A percentile compares a stretch with the other conserved stretches of the same genome.
phyloP scores from a whole-genome alignment of 208 protist species.

The Leishmania amazonensis region DNA sequence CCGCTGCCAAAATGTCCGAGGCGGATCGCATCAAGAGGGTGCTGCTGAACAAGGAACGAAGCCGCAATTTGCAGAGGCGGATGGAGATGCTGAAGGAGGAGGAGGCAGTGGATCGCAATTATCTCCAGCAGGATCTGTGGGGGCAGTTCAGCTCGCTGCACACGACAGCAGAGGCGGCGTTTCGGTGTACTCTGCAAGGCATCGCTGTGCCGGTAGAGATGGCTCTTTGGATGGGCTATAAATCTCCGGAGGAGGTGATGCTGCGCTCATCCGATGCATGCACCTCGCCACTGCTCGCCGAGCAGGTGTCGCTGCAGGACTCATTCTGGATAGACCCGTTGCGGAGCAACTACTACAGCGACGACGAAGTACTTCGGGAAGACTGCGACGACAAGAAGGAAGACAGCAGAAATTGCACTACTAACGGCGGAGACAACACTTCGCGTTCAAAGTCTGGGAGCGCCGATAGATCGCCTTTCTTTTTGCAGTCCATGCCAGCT shows the following conservation, averaged over 20 bases:
- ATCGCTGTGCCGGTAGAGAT: slow-evolving; percentile 13
- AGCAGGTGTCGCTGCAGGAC: neutral
- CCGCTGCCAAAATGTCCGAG: slow-evolving; percentile 11
- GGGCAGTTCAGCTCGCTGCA: slow-evolving; percentile 22
- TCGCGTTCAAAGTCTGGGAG: neutral
- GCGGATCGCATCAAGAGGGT: slow-evolving; percentile 43
- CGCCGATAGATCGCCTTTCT: neutral
- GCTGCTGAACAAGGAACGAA: slow-evolving; percentile 56
- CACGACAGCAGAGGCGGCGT: slow-evolving; percentile 16
- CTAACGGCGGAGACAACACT: neutral
- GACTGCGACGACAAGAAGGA: neutral
- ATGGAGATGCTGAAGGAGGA: slow-evolving; percentile 35
- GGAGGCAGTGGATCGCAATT: slow-evolving; percentile 41
- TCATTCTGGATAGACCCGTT: slow-evolving; percentile 21
- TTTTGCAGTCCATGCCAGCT: neutral
- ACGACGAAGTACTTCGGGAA: neutral
- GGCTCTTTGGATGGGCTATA: slow-evolving; percentile 19
- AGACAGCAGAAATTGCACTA: neutral
- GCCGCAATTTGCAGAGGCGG: slow-evolving; percentile 23
- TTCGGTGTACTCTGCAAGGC: slow-evolving; percentile 15
- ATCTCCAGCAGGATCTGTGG: slow-evolving; percentile 32
- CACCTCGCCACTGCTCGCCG: neutral
- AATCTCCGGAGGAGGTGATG: neutral
- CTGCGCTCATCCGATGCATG: neutral
- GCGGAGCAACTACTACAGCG: neutral